A percentile compares a stretch with the other conserved stretches of the same genome.
phyloP scores from a whole-genome alignment of 345 rosid species.

The Lagerstroemia speciosa region DNA sequence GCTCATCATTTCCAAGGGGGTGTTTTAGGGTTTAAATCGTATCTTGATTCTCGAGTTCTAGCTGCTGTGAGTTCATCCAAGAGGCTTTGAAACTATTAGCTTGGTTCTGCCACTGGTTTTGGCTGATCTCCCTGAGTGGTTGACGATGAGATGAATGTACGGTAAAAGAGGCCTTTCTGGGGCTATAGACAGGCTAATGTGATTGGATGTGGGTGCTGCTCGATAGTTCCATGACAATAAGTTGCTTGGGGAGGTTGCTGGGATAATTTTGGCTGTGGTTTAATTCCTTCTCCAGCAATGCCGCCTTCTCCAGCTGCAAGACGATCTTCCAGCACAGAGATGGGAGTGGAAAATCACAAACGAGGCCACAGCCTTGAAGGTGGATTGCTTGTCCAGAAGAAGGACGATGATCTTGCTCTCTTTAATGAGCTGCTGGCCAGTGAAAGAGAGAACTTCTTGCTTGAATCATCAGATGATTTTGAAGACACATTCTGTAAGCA shows the following conservation, averaged over 20 bases:
- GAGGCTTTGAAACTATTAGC: background rate
- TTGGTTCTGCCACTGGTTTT: background rate
- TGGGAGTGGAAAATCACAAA: constrained; percentile 48
- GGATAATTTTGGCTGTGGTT: background rate
- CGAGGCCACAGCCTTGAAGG: constrained; percentile 73
- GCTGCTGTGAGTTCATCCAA: constrained; percentile 3
- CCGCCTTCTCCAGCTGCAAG: constrained; percentile 85
- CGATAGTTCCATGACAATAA: background rate
- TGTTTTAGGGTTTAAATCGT: background rate
- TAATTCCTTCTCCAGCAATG: constrained; percentile 33
- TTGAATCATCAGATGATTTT: constrained; percentile 62
- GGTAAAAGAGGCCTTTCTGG: background rate
- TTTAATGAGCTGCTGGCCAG: constrained; percentile 81
- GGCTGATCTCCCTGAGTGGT: background rate
- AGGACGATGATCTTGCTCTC: constrained; percentile 83
- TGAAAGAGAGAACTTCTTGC: constrained; percentile 80
- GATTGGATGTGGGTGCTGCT: background rate
- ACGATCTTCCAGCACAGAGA: constrained; percentile 70
- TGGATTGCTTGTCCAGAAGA: constrained; percentile 47
- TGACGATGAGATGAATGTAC: background rate
- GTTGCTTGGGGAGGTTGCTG: constrained; percentile 3
- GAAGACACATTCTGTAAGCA: constrained; percentile 83
- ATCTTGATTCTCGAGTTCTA: background rate
- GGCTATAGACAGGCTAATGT: background rate
- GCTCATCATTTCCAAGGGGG: background rate